These are phyloP conservation scores for Rhynchospora breviuscula DNA, from an alignment of 176 grass and related monocot species.

Conservation along the genomic window DNA sequence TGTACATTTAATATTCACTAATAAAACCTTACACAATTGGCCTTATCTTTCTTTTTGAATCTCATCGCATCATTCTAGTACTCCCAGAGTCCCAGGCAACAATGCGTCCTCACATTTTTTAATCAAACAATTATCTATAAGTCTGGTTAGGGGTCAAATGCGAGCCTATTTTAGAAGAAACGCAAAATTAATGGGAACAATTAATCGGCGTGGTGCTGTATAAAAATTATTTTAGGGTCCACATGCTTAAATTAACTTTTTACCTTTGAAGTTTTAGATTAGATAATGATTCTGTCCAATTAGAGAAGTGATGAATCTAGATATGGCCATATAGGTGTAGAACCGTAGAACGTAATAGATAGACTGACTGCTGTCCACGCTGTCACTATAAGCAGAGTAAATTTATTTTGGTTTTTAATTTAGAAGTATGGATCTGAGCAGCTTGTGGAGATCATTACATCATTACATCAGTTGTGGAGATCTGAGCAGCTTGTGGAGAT, in stretches of 20 bases:
- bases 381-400: no score
- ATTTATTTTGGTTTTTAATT: no score
- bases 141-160: background rate
- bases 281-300: background rate
- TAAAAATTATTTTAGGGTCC: background rate
- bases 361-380: background rate
- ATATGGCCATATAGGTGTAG: no score
- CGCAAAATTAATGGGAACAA: background rate
- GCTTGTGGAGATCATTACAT: no score
- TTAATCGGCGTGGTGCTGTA: background rate
- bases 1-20: background rate
- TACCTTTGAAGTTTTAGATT: background rate
- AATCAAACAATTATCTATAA: background rate
- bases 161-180: background rate
- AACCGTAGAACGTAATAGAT: background rate
- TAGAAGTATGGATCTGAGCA: no score
- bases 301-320: background rate
- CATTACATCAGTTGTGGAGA: no score
- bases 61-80: background rate
- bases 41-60: background rate
- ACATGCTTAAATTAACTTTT: background rate
- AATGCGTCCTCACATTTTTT: background rate
- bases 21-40: background rate
- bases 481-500: no score
- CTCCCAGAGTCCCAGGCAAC: background rate